Percentiles rank a stretch among this genome's conserved stretches.
phyloP scores from a whole-genome alignment of 306 rosid genomes.

The Carpinus fangiana region DNA sequence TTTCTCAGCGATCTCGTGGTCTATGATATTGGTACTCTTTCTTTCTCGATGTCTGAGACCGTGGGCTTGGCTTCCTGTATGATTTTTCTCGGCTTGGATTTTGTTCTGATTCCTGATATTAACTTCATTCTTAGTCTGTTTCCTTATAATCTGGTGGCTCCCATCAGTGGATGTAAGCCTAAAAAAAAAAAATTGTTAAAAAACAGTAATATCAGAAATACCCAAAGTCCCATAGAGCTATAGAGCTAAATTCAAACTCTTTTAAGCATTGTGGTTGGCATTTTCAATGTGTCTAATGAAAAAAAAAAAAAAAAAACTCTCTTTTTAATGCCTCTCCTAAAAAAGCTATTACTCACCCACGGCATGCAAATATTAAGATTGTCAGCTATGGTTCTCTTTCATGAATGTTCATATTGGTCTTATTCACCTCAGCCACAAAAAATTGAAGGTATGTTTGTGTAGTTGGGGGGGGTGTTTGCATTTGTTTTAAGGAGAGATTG shows the following conservation, averaged over 20 bases:
- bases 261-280: no score
- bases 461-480: not conserved
- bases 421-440: not conserved
- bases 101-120: not conserved
- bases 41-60: not conserved
- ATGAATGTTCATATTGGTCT: not conserved
- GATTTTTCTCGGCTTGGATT: not conserved
- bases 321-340: not conserved
- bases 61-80: not conserved
- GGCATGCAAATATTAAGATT: not conserved
- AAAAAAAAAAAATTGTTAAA: not conserved
- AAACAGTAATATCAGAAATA: not conserved
- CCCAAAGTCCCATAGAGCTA: not conserved
- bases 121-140: conserved; percentile 1
- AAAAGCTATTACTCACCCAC: not conserved
- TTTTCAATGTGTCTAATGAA: not conserved
- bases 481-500: not conserved
- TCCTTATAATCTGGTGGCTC: not conserved
- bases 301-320: not conserved
- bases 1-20: conserved; percentile 74
- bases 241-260: no score
- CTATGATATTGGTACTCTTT: conserved; percentile 65
- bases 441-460: not conserved
- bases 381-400: not conserved
- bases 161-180: no score